These are phyloP conservation scores for Phytopythium sindhum DNA, from an alignment of 352 stramenopile species.

Conservation along the genomic window DNA sequence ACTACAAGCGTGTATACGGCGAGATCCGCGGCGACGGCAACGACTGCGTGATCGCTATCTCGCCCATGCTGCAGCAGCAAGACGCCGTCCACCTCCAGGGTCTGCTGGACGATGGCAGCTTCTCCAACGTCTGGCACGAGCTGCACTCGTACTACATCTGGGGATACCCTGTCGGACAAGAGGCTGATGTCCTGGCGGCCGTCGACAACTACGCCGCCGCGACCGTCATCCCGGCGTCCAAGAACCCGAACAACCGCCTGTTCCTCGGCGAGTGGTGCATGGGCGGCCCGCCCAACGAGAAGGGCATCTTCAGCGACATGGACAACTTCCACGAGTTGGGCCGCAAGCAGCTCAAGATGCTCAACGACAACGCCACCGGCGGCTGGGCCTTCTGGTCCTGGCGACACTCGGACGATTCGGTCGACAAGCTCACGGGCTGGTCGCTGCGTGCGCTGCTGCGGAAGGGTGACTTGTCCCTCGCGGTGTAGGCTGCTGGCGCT, in stretches of 20 bases:
- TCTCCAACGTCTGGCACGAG: constrained; percentile 50
- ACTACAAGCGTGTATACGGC: constrained; percentile 30
- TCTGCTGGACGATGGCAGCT: constrained; percentile 21
- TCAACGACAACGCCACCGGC: constrained; percentile 3
- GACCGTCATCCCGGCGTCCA: constrained; percentile 11
- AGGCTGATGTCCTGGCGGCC: constrained; percentile 11
- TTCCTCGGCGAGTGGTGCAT: constrained; percentile 47
- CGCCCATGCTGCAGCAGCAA: constrained; percentile 29
- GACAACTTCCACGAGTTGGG: constrained; percentile 18
- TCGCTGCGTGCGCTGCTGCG: constrained; percentile 18
- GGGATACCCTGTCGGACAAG: constrained; percentile 17
- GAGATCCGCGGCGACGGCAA: constrained; percentile 23
- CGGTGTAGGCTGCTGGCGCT: too few species aligned
- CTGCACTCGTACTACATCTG: constrained; percentile 43
- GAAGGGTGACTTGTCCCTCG: too few species aligned
- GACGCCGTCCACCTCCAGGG: constrained; percentile 10
- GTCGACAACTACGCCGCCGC: constrained; percentile 11
- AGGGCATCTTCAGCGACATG: constrained; percentile 12
- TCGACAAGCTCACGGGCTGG: constrained; percentile 20
- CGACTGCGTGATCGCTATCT: constrained; percentile 37
- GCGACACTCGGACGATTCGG: constrained; percentile 25
- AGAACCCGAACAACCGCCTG: constrained; percentile 19
- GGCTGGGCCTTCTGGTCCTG: constrained; percentile 45
- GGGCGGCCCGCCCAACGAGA: constrained; percentile 1
- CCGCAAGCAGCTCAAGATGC: constrained; percentile 17